Evolutionary conservation across 1,284 basidiomycete species (phyloP).

Genomic region (Waitea zeae): DNA sequence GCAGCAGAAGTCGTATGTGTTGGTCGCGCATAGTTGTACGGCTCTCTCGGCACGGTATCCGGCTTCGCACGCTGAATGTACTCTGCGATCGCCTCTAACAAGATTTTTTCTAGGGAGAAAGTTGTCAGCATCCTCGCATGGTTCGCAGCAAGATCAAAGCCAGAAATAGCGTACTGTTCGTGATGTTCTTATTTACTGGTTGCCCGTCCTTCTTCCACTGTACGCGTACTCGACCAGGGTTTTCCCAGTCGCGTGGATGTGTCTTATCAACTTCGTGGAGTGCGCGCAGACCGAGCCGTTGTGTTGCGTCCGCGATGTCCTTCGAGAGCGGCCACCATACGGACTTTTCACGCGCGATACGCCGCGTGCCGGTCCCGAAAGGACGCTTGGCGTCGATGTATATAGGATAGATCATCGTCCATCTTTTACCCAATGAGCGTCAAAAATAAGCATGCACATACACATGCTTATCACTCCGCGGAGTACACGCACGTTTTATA

Average conservation of each 20-base stretch:
- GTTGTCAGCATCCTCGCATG: constrained; percentile 1
- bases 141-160: constrained; percentile 1
- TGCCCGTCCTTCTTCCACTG: constrained; percentile 75
- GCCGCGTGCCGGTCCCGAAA: constrained; percentile 66
- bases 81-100: constrained; percentile 59
- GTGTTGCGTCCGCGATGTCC: constrained; percentile 77
- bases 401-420: constrained; percentile 91
- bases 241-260: constrained; percentile 94
- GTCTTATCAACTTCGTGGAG: constrained; percentile 80
- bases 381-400: constrained; percentile 93
- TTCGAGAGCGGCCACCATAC: constrained; percentile 93
- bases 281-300: constrained; percentile 57
- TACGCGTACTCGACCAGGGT: constrained; percentile 84
- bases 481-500: constrained; percentile 48
- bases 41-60: constrained; percentile 50
- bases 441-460: constrained; percentile 3
- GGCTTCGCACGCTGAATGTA: constrained; percentile 66
- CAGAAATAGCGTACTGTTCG: constrained; percentile 45
- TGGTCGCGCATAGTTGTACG: constrained; percentile 21
- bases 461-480: not conserved
- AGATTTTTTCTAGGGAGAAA: constrained; percentile 57
- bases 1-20: constrained; percentile 3
- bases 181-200: constrained; percentile 54
- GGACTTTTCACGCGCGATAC: constrained; percentile 63
- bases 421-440: constrained; percentile 33